phyloP scores from a whole-genome alignment of 148 eudicot species.

The Nyssa sinensis region DNA sequence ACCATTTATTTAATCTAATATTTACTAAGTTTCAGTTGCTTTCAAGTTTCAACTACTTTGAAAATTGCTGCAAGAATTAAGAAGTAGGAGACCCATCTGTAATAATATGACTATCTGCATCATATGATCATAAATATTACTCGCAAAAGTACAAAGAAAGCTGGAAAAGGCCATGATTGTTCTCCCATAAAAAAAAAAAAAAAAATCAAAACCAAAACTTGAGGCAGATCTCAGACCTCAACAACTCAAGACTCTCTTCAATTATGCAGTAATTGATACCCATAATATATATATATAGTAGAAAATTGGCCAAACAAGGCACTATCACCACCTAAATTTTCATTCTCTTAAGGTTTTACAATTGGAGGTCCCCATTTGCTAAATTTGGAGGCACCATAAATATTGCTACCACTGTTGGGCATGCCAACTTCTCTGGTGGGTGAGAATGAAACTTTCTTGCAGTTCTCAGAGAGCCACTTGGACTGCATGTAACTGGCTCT shows the following conservation, averaged over 20 bases:
- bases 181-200: not conserved
- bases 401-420: not conserved
- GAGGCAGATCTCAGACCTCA: not conserved
- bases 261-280: not conserved
- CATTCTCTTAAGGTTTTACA: not conserved
- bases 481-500: conserved; percentile 50
- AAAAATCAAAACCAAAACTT: not conserved
- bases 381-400: not conserved
- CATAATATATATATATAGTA: not conserved
- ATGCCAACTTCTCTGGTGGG: not conserved
- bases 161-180: too few relatives aligned
- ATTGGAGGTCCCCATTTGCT: not conserved
- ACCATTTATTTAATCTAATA: too few relatives aligned
- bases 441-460: conserved; percentile 3
- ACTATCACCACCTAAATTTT: not conserved
- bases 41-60: too few relatives aligned
- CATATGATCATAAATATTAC: not conserved
- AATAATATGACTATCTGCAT: too few relatives aligned
- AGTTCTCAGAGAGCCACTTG: conserved; percentile 48
- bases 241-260: not conserved
- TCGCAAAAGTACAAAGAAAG: not conserved
- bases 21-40: too few relatives aligned
- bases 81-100: too few relatives aligned
- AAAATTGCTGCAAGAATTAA: too few relatives aligned
- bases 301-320: not conserved